Base-by-base conservation (phyloP, 208 protist genomes). In the Phytomonas francai region DNA sequence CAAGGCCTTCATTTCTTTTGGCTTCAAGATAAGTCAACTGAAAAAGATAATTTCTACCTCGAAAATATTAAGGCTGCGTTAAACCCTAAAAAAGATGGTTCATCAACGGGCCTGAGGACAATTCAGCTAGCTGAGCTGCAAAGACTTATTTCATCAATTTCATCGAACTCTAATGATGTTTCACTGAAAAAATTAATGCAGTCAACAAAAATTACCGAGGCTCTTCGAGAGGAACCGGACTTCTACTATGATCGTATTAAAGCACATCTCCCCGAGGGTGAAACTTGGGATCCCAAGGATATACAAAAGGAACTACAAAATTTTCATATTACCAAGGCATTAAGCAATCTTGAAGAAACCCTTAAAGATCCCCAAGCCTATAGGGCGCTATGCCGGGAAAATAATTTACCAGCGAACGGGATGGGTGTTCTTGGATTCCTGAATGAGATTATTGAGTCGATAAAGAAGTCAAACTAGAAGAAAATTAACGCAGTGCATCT, bases 11-110 rank as follows among this genome's bases (percentile, higher is more conserved):
- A 85, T 63, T 95, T 95, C 59, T 95, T 91, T 63, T 95, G 89
- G 87, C 58, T 95, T 25, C 89, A 95, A 63, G 89, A 93, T 32
- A 91, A 88, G 61, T 88, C 77, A 30, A 84, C 76, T n/a, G 72
- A 79, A 32, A 84, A 90, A 60, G 88, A 94, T 63, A 67, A 34
- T 25, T 30, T 65, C 3, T 83, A 89, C 67, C 65, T 91, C 63
- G 66, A 68, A 31, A 67, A 63, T 60, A 68, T 93, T 30, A 71
- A 91, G 51, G 58, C 64, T 31, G 64, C 85, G 63, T 62, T 92
- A 56, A 69, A 64, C 16, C 45, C 45, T 25, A 54, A 25, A 0
- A 68, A 79, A 28, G 36, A 54, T 33, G 14, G 57, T 3, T 27
- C 62, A 0, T 42, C 34, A n/a, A 34, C 58, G 6, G 63, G 39